A percentile compares a stretch with the other conserved stretches of the same genome.
Conservation (phyloP, 2,329 filamentous ascomycete species). For the Botrytis byssoidea region DNA sequence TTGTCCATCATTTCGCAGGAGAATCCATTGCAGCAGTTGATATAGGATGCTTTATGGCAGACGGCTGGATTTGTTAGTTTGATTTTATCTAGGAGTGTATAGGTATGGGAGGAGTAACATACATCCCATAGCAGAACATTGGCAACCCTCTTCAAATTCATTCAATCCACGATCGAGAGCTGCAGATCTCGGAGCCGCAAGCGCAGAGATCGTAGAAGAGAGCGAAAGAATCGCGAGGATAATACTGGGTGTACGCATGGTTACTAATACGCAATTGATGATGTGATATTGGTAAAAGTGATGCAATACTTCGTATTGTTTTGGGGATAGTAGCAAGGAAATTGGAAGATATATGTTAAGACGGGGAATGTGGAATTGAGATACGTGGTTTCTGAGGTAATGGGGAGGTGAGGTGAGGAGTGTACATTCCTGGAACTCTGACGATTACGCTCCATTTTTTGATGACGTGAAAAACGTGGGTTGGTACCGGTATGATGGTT, state of each 20-base stretch:
- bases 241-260: neutral
- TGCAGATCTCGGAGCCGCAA: neutral
- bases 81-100: neutral
- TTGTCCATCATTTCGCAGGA: neutral
- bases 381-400: neutral
- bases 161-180: neutral
- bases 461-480: neutral
- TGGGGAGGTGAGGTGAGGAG: neutral
- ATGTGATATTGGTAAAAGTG: neutral
- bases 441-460: neutral
- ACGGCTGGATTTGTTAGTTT: neutral
- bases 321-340: neutral
- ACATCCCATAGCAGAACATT: conserved; percentile 3
- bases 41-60: neutral
- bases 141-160: neutral
- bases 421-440: neutral
- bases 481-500: neutral
- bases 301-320: neutral
- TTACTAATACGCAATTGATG: neutral
- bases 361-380: neutral
- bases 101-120: neutral
- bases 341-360: neutral
- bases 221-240: neutral
- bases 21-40: neutral
- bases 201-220: neutral